These are phyloP conservation scores for Zasmidium angulare DNA, from an alignment of 2,329 filamentous ascomycete genomes.

Conservation along the genomic window DNA sequence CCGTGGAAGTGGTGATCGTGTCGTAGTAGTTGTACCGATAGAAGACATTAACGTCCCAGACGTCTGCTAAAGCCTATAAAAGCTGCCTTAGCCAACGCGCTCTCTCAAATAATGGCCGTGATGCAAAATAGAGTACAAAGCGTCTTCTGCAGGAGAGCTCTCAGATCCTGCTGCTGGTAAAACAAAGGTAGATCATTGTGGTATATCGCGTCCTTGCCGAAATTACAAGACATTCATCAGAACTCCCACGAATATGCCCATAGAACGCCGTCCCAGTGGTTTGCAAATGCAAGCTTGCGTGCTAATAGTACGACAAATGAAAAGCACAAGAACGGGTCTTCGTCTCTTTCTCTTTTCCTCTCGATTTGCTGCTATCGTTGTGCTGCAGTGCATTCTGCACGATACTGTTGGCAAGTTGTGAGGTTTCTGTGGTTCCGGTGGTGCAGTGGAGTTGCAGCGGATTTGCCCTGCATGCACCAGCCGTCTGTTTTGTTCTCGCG, in stretches of 20 bases:
- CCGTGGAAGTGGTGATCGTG: not conserved
- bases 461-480: too few species aligned
- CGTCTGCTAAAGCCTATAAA: too few species aligned
- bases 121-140: conserved; percentile 5
- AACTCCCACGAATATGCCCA: not conserved
- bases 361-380: not conserved
- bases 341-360: not conserved
- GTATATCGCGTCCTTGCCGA: not conserved
- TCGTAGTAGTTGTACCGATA: conserved; percentile 4
- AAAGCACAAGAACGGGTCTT: not conserved
- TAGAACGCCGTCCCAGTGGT: not conserved
- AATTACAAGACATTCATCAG: not conserved
- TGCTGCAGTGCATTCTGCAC: not conserved
- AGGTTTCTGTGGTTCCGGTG: too few species aligned
- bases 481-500: not conserved
- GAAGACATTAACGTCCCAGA: not conserved
- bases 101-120: not conserved
- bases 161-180: not conserved
- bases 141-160: not conserved
- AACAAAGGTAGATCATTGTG: not conserved
- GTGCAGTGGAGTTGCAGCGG: not conserved
- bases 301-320: not conserved
- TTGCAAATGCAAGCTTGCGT: not conserved
- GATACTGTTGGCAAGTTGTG: too few species aligned
- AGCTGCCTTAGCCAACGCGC: too few species aligned